Evolutionary conservation across 1,139 yeast genomes (phyloP).

Genomic region (Scheffersomyces parashehatae): DNA sequence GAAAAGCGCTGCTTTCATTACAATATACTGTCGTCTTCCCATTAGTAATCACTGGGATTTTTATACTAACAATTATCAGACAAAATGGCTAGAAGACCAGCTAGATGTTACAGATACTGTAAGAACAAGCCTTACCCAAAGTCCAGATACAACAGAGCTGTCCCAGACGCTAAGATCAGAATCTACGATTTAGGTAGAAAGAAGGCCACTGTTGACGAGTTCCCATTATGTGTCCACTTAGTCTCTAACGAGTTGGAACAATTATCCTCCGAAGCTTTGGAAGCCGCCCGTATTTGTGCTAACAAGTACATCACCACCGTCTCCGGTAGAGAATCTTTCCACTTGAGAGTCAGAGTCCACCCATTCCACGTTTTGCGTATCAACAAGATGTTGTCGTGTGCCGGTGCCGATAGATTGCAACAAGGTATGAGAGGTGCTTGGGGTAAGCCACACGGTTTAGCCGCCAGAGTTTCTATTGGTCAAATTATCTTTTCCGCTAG

Average conservation of each 20-base stretch:
- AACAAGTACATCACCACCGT: conserved; percentile 98
- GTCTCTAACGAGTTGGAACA: conserved; percentile 99
- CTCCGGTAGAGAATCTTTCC: conserved; percentile 99
- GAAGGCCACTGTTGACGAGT: conserved; percentile 99
- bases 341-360: conserved; percentile 99
- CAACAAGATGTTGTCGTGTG: conserved; percentile 99
- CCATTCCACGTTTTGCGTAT: conserved; percentile 99
- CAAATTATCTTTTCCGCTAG: conserved; percentile 98
- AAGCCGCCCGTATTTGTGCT: conserved; percentile 99
- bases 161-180: conserved; percentile 99
- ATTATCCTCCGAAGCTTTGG: conserved; percentile 98
- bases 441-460: conserved; percentile 99
- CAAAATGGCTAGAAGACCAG: conserved; percentile 99
- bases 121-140: conserved; percentile 99
- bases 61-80: conserved; percentile 36
- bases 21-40: conserved; percentile 1
- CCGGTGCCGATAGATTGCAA: conserved; percentile 99
- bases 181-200: conserved; percentile 99
- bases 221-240: conserved; percentile 99
- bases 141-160: conserved; percentile 99
- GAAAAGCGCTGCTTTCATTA: background rate
- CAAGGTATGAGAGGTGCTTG: conserved; percentile 99
- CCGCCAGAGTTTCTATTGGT: conserved; percentile 99
- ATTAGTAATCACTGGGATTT: background rate
- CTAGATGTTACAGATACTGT: conserved; percentile 99